Percentiles rank a stretch among this genome's conserved stretches.
These are phyloP conservation scores for Chaetomium tenue DNA, from an alignment of 495 filamentous ascomycete genomes.

Conservation along the genomic window DNA sequence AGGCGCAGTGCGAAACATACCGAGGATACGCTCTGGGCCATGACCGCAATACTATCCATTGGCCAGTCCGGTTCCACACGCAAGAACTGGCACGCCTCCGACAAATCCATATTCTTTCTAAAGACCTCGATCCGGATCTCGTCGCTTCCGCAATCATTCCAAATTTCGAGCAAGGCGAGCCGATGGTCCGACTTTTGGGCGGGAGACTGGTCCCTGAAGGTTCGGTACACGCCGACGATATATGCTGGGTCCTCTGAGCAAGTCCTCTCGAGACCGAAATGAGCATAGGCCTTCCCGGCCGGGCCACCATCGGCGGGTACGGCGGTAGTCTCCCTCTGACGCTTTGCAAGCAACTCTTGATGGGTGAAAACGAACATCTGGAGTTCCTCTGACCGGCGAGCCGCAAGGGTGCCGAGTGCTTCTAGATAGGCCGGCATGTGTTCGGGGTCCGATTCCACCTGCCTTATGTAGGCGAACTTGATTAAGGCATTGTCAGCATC, in stretches of 20 bases:
- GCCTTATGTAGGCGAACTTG: slow-evolving; percentile 32
- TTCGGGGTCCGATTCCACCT: slow-evolving; percentile 25
- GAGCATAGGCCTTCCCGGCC: slow-evolving; percentile 25
- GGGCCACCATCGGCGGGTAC: not conserved
- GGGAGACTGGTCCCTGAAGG: slow-evolving; percentile 27
- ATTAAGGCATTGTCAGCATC: slow-evolving; percentile 29
- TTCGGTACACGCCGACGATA: slow-evolving; percentile 28
- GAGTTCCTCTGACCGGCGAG: slow-evolving; percentile 23
- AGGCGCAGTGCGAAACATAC: slow-evolving; percentile 9
- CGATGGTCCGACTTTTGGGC: slow-evolving; percentile 28
- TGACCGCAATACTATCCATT: slow-evolving; percentile 27
- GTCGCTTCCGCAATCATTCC: slow-evolving; percentile 21
- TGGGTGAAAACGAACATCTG: slow-evolving; percentile 30
- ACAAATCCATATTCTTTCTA: slow-evolving; percentile 14
- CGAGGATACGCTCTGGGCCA: slow-evolving; percentile 19
- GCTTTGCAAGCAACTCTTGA: slow-evolving; percentile 14
- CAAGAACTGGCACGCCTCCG: slow-evolving; percentile 29
- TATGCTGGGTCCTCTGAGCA: slow-evolving; percentile 8
- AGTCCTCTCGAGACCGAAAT: slow-evolving; percentile 25
- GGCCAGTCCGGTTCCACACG: slow-evolving; percentile 18
- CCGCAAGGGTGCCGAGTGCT: slow-evolving; percentile 27
- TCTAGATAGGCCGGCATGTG: slow-evolving; percentile 21
- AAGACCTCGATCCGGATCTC: slow-evolving; percentile 26
- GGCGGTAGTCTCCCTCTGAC: slow-evolving; percentile 1
- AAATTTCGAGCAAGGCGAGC: slow-evolving; percentile 28